These are phyloP conservation scores for Candida multigemmis DNA, from an alignment of 805 yeast species.

Conservation along the genomic window DNA sequence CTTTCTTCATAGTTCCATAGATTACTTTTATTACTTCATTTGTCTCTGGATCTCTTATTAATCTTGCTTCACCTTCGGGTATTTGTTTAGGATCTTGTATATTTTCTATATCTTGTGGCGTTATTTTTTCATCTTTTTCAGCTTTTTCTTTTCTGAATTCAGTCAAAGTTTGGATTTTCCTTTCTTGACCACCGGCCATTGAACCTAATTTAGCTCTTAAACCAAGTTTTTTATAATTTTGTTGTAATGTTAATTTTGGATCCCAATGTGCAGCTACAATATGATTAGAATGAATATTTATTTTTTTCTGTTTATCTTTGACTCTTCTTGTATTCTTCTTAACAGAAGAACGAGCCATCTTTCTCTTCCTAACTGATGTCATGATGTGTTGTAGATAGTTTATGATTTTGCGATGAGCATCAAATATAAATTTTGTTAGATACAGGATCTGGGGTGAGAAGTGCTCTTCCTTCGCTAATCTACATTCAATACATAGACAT, in stretches of 20 bases:
- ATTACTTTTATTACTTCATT: conserved; percentile 61
- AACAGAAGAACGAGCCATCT: conserved; percentile 66
- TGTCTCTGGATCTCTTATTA: conserved; percentile 54
- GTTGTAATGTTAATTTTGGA: conserved; percentile 65
- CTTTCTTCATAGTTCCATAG: conserved; percentile 53
- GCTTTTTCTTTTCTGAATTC: conserved; percentile 24
- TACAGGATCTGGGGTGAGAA: too few relatives aligned
- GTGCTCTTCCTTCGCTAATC: too few relatives aligned
- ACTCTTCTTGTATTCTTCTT: conserved; percentile 59
- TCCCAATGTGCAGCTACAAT: conserved; percentile 92
- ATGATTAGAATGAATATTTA: conserved; percentile 63
- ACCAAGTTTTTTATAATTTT: conserved; percentile 81
- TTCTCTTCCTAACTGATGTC: conserved; percentile 79
- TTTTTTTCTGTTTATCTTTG: conserved; percentile 63
- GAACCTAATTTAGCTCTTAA: conserved; percentile 56
- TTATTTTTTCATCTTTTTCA: conserved; percentile 14
- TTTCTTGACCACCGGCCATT: conserved; percentile 78
- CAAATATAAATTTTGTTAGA: background rate
- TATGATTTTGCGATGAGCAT: background rate
- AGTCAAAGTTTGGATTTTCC: conserved; percentile 32
- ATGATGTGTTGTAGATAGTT: conserved; percentile 14
- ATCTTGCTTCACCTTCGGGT: conserved; percentile 71
- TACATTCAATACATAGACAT: too few relatives aligned
- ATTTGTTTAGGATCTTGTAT: conserved; percentile 51
- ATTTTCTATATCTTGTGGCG: conserved; percentile 29